Evolutionary conservation across 257 asterid species (phyloP).

Genomic region (Solanum megistacrolobum): DNA sequence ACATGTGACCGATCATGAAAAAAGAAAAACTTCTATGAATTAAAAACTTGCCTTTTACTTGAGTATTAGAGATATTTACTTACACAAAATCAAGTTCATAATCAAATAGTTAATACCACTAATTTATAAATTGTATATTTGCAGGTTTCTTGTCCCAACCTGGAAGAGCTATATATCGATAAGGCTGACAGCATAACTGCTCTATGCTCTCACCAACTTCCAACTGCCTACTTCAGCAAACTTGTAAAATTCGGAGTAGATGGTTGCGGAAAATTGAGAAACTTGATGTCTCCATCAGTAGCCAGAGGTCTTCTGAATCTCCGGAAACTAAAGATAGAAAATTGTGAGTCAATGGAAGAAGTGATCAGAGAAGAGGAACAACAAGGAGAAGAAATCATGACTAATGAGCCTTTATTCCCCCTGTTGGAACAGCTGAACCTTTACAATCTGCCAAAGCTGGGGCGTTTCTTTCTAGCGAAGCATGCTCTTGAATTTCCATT

Average conservation of each 20-base stretch:
- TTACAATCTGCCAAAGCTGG: not conserved
- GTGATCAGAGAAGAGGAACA: not conserved
- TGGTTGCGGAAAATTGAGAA: not conserved
- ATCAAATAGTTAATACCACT: not conserved
- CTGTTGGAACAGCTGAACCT: not conserved
- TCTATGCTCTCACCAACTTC: not conserved
- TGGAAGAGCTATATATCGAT: not conserved
- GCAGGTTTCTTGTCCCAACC: not conserved
- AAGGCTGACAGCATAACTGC: not conserved
- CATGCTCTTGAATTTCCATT: not conserved
- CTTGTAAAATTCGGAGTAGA: not conserved
- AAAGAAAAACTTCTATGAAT: not conserved
- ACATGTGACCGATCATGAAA: not conserved
- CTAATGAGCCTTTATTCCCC: not conserved
- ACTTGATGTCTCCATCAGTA: not conserved
- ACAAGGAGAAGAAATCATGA: not conserved
- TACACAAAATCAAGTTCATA: not conserved
- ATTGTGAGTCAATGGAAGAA: not conserved
- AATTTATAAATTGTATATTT: not conserved
- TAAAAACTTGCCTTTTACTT: not conserved
- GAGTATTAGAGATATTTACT: not conserved
- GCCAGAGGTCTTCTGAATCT: not conserved
- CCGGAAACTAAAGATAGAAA: accelerated
- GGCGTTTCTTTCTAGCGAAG: not conserved
- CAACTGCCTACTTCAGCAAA: not conserved